A percentile compares a stretch with the other conserved stretches of the same genome.
phyloP scores from a whole-genome alignment of 257 asterid genomes.

The Coffea canephora region DNA sequence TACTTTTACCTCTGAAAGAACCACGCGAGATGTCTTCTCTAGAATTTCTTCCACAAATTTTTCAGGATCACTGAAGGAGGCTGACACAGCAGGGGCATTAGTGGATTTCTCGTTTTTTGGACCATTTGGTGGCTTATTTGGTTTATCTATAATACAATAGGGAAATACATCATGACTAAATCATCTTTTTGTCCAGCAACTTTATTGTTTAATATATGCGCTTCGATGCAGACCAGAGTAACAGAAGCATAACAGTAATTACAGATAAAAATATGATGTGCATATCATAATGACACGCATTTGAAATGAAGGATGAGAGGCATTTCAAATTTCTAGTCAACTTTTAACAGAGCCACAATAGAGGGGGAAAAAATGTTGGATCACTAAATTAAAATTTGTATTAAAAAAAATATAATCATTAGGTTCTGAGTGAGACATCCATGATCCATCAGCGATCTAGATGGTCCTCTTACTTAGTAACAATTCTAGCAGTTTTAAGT shows the following conservation, averaged over 20 bases:
- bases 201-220: not conserved
- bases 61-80: conserved; percentile 51
- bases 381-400: not conserved
- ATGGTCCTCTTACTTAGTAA: not conserved
- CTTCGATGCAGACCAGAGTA: not conserved
- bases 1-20: conserved; percentile 58
- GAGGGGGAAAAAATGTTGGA: not conserved
- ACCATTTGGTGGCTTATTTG: conserved; percentile 41
- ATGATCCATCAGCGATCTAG: not conserved
- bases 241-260: not conserved
- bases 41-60: conserved; percentile 69
- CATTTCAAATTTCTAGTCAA: not conserved
- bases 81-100: conserved; percentile 22
- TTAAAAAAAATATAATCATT: not conserved
- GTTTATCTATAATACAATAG: conserved; percentile 31
- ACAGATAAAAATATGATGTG: no score
- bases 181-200: not conserved
- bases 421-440: not conserved
- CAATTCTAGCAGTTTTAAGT: not conserved
- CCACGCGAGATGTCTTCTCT: conserved; percentile 46
- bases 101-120: conserved; percentile 43
- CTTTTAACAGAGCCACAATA: not conserved
- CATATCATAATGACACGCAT: no score
- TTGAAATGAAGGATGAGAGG: no score
- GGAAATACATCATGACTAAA: not conserved